Conservation (phyloP, 257 asterid genomes). For the Solanum habrochaites region DNA sequence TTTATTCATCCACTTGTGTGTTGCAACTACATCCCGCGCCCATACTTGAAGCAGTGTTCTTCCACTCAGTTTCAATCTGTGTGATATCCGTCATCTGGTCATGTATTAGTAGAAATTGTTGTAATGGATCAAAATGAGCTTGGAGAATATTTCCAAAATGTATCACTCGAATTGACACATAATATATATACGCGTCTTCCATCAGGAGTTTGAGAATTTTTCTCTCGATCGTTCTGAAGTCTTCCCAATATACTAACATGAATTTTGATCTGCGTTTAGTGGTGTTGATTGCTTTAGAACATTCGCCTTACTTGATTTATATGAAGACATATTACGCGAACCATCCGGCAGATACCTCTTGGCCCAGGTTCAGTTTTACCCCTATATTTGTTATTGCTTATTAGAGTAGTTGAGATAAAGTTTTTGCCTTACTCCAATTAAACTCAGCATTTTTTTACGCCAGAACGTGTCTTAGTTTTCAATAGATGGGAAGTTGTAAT, state of each 20-base stretch:
- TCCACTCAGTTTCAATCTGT: neutral
- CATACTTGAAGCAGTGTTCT: neutral
- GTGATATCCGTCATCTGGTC: neutral
- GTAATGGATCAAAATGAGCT: neutral
- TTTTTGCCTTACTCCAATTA: neutral
- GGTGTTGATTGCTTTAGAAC: constrained; percentile 83
- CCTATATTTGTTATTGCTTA: neutral
- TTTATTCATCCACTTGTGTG: neutral
- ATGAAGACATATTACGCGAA: constrained; percentile 17
- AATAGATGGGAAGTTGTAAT: constrained; percentile 49
- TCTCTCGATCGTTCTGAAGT: too few species aligned
- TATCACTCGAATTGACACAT: neutral
- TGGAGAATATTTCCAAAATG: neutral
- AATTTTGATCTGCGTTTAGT: constrained; percentile 10
- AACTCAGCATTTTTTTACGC: neutral
- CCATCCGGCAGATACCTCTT: constrained; percentile 69
- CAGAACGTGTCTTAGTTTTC: constrained; percentile 76
- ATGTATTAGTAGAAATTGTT: neutral
- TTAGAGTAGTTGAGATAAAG: neutral
- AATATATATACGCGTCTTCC: neutral
- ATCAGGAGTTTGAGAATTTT: too few species aligned
- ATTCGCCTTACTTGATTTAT: constrained; percentile 69
- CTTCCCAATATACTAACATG: neutral
- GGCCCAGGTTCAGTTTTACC: constrained; percentile 62
- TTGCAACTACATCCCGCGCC: neutral